Percentiles rank a stretch among this genome's conserved stretches.
phyloP scores from a whole-genome alignment of 2,329 filamentous ascomycete species.

The Fusarium begoniae region DNA sequence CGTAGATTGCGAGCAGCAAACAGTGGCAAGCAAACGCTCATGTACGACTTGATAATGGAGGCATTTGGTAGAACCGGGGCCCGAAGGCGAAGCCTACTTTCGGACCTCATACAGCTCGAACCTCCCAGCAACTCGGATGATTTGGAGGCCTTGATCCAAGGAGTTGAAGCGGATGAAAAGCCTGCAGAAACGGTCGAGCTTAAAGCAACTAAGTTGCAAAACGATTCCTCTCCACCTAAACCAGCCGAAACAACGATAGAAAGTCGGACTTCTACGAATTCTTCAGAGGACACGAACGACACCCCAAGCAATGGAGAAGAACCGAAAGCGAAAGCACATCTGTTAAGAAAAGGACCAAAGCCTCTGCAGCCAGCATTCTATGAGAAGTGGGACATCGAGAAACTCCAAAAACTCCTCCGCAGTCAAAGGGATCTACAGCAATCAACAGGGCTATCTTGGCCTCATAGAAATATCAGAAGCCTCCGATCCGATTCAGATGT shows the following conservation, averaged over 20 bases:
- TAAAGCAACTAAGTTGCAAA: neutral
- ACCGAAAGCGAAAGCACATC: neutral
- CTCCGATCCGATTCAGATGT: constrained; percentile 50
- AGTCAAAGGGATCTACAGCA: constrained; percentile 53
- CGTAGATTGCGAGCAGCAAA: constrained; percentile 63
- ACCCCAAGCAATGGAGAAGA: neutral
- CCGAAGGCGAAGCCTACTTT: constrained; percentile 59
- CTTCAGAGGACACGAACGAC: neutral
- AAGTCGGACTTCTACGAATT: neutral
- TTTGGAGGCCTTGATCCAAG: constrained; percentile 48
- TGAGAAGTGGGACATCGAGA: constrained; percentile 59
- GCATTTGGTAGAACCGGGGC: constrained; percentile 64
- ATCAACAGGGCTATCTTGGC: constrained; percentile 41
- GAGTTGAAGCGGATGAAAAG: neutral
- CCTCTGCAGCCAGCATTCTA: constrained; percentile 49
- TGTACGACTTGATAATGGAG: constrained; percentile 58
- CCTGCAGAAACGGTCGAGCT: neutral
- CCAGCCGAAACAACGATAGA: neutral
- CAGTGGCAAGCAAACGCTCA: constrained; percentile 56
- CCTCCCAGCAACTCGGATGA: constrained; percentile 53
- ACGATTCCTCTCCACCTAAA: neutral
- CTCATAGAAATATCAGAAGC: constrained; percentile 35
- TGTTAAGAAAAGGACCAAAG: constrained; percentile 1
- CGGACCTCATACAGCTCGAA: constrained; percentile 48
- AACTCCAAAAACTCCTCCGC: constrained; percentile 52